These are phyloP conservation scores for Akebia trifoliata DNA, from an alignment of 164 flowering plant genomes.

Conservation along the genomic window DNA sequence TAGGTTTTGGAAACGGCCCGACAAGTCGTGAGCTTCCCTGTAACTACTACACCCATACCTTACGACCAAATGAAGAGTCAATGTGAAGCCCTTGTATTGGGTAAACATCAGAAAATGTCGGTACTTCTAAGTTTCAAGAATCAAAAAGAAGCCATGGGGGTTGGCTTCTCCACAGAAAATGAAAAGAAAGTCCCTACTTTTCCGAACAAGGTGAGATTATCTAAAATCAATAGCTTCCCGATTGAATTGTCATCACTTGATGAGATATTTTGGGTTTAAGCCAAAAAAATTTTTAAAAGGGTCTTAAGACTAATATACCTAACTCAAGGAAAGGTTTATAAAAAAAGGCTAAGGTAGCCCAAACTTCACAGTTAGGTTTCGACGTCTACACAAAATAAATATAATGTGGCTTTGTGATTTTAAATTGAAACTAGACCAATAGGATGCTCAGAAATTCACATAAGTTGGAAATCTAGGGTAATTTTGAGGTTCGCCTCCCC, in stretches of 20 bases:
- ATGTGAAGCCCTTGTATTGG: conserved; percentile 81
- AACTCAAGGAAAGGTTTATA: too few species aligned
- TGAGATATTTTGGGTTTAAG: background rate
- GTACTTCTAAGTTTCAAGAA: conserved; percentile 64
- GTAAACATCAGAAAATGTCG: conserved; percentile 88
- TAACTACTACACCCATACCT: conserved; percentile 56
- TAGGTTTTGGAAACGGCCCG: conserved; percentile 86
- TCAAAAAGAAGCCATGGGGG: conserved; percentile 36
- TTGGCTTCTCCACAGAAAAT: conserved; percentile 23
- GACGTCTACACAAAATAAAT: too few species aligned
- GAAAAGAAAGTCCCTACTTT: conserved; percentile 22
- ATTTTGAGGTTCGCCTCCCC: too few species aligned
- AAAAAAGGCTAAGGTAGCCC: too few species aligned
- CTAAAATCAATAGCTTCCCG: conserved; percentile 2
- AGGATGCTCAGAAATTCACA: too few species aligned
- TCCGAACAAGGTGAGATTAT: conserved; percentile 33
- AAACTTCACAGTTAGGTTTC: too few species aligned
- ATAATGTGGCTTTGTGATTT: too few species aligned
- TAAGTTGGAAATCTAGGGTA: too few species aligned
- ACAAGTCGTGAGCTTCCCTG: conserved; percentile 68
- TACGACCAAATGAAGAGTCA: conserved; percentile 81
- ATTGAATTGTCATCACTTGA: background rate
- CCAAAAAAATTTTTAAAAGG: background rate
- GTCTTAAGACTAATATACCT: too few species aligned
- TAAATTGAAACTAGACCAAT: too few species aligned